phyloP scores from a whole-genome alignment of 768 basidiomycete species.

The Podaxis sp. region DNA sequence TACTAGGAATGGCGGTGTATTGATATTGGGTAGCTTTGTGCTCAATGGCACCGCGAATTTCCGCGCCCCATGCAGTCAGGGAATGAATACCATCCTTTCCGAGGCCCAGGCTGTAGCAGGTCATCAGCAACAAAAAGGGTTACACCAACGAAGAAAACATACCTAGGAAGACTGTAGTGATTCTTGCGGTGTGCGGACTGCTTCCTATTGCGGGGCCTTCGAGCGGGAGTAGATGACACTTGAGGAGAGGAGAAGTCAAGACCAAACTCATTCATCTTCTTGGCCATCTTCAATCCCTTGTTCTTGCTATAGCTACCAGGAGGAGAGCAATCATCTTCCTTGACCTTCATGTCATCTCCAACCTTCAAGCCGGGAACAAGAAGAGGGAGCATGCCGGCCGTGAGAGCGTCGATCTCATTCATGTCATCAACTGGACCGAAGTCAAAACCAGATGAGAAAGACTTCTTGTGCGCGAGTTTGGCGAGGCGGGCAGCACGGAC shows the following conservation, averaged over 20 bases:
- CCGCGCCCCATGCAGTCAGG: slow-evolving; percentile 50
- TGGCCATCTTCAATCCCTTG: slow-evolving; percentile 36
- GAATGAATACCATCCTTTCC: slow-evolving; percentile 58
- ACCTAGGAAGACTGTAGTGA: slow-evolving; percentile 72
- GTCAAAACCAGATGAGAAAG: slow-evolving; percentile 63
- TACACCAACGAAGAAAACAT: slow-evolving; percentile 19
- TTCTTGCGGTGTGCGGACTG: slow-evolving; percentile 56
- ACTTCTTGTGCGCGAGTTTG: slow-evolving; percentile 58
- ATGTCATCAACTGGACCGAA: slow-evolving; percentile 57
- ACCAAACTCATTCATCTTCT: slow-evolving; percentile 42
- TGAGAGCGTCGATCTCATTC: slow-evolving; percentile 70
- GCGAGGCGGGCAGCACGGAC: slow-evolving; percentile 58
- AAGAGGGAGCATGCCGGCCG: slow-evolving; percentile 66
- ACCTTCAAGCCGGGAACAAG: slow-evolving; percentile 67
- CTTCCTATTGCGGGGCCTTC: slow-evolving; percentile 39
- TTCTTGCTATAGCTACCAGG: slow-evolving; percentile 41
- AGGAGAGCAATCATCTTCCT: slow-evolving; percentile 42
- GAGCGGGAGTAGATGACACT: slow-evolving; percentile 62
- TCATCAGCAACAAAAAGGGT: slow-evolving; percentile 2
- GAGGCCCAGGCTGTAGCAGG: slow-evolving; percentile 52
- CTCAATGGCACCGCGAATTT: slow-evolving; percentile 53
- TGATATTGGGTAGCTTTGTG: slow-evolving; percentile 32
- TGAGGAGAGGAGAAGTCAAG: slow-evolving; percentile 56
- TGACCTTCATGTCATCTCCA: slow-evolving; percentile 56
- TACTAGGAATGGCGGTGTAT: slow-evolving; percentile 38